A percentile compares a stretch with the other conserved stretches of the same genome.
Evolutionary conservation across 164 flowering plant species (phyloP).

Genomic region (Annona cherimola): DNA sequence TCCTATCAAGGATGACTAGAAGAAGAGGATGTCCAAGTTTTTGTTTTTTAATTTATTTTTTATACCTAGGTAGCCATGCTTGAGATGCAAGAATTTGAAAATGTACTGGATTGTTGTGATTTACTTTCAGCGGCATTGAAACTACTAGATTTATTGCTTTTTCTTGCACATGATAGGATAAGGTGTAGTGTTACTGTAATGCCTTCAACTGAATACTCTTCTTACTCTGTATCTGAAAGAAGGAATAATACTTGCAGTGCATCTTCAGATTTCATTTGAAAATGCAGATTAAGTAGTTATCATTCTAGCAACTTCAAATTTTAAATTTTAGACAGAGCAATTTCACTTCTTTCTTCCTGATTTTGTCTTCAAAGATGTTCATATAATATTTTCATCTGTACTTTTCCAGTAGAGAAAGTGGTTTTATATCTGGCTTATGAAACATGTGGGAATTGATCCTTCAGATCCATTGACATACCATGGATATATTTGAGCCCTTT

Average conservation of each 20-base stretch:
- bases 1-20: not conserved
- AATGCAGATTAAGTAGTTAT: not conserved
- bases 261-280: not conserved
- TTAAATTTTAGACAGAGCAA: not conserved
- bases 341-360: not conserved
- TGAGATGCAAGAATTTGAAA: too few species aligned
- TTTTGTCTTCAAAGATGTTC: not conserved
- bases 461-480: not conserved
- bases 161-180: not conserved
- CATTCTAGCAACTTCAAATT: not conserved
- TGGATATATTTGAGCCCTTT: not conserved
- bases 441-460: not conserved
- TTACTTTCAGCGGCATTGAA: not conserved
- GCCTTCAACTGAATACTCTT: not conserved
- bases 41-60: too few species aligned
- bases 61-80: not conserved
- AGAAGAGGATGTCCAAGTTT: too few species aligned
- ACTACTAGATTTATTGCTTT: not conserved
- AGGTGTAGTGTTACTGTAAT: not conserved
- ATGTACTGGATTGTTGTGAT: not conserved
- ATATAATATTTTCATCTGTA: not conserved
- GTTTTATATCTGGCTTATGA: not conserved
- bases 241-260: not conserved
- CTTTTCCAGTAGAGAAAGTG: not conserved
- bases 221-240: not conserved